Evolutionary conservation across 768 basidiomycete species (phyloP), one percentile per base, ranked within the genome.

Genomic region (Phlegmacium glaucopus): DNA sequence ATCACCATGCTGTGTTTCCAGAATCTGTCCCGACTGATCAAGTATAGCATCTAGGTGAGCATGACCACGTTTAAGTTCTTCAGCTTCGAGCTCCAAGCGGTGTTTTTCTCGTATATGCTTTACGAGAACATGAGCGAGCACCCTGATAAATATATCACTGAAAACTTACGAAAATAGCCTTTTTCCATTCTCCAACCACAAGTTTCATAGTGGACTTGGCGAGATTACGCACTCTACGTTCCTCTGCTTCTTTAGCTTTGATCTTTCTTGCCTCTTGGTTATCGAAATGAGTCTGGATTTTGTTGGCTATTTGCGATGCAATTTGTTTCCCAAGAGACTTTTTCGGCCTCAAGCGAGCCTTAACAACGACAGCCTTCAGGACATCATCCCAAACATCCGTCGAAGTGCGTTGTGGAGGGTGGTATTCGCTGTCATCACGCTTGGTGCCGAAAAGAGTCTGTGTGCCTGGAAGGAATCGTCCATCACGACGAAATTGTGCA

Each of bases 31-130:
- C 29, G 91, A 94, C 58, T 94, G 87, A 65, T 92, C 82, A 39
- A 97, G 72, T 52, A 97, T 90, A 4, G 87, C 90, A 62, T 94
- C 89, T 16, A 97, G 75, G 66, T 96, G 94, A 52, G 85, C 82
- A 50, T 86, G 86, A 0, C 94, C 91, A 5, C 83, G 74, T 27
- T 80, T 76, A 52, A 82, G 75, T 63, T 94, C 88, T 64, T 96
- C 93, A 13, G 75, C 85, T 59, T 89, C 87, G 10, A 72, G 69
- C 43, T 72, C 74, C 35, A 78, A 69, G 29, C 85, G 72, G 51
- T 82, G 76, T 56, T 84, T 78, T 49, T 89, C 84, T 4, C 87
- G 81, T 13, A 93, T 77, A 65, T 90, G 81, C 88, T 90, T 51
- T 13, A 44, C 38, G 6, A 47, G 42, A 35, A 47, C 47, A 17